Base-by-base conservation (phyloP, 192 early-diverging fungal genomes). In the Coemansia javaensis region DNA sequence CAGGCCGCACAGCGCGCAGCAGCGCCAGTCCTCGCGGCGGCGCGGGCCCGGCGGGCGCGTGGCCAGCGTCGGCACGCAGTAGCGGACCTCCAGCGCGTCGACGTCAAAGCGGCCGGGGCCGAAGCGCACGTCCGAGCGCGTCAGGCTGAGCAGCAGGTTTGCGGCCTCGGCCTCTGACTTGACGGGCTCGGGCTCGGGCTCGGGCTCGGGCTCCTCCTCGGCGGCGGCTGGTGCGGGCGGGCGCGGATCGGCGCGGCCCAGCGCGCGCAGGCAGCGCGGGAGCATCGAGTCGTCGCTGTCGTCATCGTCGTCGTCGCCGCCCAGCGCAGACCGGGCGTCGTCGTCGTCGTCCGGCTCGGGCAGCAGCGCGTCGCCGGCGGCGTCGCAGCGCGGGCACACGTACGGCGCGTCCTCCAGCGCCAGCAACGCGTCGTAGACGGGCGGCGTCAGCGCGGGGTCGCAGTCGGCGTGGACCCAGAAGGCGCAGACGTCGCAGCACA, bases 391-490 rank as follows among this genome's bases (percentile, higher is more conserved):
- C 16, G 82, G 81, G 31, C 82, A 84, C 23, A 79, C 77, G 32
- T 84, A 84, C 11, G 74, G 71, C 13, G 66, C 77, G 15, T 71
- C 79, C 30, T 71, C 67, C 12, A 77, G 72, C 27, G 80, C 59
- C 3, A 78, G 73, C 23, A 84, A 44, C n/a, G 72, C 64, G 15
- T 82, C 77, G 32, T 82, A 84, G 7, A 81, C 81, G 0, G 39
- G 35, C 6, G 78, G 66, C 8, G 74, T 66, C 21, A 82, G 47
- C 0, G 47, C 34, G 0, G 57, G 51, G 22, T 84, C 82, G 50
- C 82, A 84, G 20, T 57, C 65, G 6, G 73, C 44, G 56, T 84
- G 82, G 4, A 84, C 59, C 82, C 82, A 84, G 16, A 60, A 47
- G 5, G 58, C 54, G 42, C 82, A 84, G 7, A 77, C 59, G 35